phyloP scores from a whole-genome alignment of 2,329 filamentous ascomycete genomes.

The Akanthomyces dipterigenus region DNA sequence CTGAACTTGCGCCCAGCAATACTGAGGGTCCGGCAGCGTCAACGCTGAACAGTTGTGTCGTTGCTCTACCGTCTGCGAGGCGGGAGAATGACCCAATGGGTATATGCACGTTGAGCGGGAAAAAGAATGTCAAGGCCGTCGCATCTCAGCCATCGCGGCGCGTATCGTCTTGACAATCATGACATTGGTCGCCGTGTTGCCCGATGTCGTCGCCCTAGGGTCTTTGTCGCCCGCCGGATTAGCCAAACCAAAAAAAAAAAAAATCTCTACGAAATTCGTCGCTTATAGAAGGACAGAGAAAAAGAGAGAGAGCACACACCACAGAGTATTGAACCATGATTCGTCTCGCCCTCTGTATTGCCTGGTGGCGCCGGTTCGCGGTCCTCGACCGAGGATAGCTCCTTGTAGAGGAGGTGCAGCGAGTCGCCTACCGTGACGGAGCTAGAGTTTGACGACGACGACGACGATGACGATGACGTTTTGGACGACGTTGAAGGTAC shows the following conservation, averaged over 20 bases:
- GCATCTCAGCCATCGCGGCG: constrained; percentile 21
- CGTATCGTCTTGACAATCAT: constrained; percentile 26
- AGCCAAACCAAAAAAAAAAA: background rate
- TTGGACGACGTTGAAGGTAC: background rate
- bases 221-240: background rate
- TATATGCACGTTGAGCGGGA: no score
- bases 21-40: no score
- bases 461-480: background rate
- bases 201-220: background rate
- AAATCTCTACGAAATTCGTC: no score
- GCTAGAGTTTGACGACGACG: background rate
- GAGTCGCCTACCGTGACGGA: background rate
- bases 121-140: constrained; percentile 8
- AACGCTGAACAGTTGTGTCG: no score
- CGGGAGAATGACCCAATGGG: background rate
- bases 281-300: background rate
- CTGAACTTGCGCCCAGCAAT: background rate
- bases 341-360: background rate
- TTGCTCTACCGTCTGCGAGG: background rate
- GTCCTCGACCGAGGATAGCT: constrained; percentile 7
- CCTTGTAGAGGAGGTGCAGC: background rate
- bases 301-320: background rate
- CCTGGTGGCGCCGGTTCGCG: background rate
- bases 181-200: constrained; percentile 21
- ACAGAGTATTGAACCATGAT: background rate